Evolutionary conservation across 352 stramenopile species (phyloP).

Genomic region (Phytophthora tubulina): DNA sequence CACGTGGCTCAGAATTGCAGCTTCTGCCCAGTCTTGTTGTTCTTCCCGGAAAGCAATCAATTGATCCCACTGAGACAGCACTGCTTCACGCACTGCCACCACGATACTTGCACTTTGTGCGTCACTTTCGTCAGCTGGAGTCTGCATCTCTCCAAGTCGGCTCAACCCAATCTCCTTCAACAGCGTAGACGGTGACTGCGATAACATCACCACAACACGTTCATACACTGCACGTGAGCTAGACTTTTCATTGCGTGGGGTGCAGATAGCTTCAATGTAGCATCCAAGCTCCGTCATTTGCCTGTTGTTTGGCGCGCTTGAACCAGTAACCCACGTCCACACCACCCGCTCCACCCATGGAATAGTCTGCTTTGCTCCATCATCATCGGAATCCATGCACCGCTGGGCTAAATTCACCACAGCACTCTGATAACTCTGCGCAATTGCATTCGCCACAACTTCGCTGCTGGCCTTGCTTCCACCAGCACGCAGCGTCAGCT

Average conservation of each 20-base stretch:
- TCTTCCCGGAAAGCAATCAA: conserved; percentile 37
- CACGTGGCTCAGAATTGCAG: conserved; percentile 57
- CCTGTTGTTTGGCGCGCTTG: conserved; percentile 2
- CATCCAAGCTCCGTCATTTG: conserved; percentile 23
- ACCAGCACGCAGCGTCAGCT: conserved; percentile 37
- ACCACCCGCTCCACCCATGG: conserved; percentile 36
- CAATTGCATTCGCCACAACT: conserved; percentile 17
- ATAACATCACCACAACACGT: conserved; percentile 36
- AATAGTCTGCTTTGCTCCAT: conserved; percentile 5
- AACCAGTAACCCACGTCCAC: conserved; percentile 36
- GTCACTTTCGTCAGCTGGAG: conserved; percentile 21
- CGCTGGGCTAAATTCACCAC: conserved; percentile 24
- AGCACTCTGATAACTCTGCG: conserved; percentile 32
- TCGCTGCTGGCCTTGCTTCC: conserved; percentile 32
- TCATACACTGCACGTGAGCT: conserved; percentile 27
- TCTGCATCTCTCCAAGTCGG: conserved; percentile 31
- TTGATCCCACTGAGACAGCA: conserved; percentile 41
- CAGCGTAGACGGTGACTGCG: conserved; percentile 42
- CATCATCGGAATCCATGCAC: conserved; percentile 13
- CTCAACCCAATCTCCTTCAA: conserved; percentile 46
- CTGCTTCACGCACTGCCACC: conserved; percentile 20
- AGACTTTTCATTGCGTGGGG: background rate
- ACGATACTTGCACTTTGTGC: conserved; percentile 2
- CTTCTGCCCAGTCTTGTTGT: conserved; percentile 43
- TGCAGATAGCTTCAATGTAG: conserved; percentile 22